Evolutionary conservation across 345 rosid genomes (phyloP).

Genomic region (Eucalyptus curtisii): DNA sequence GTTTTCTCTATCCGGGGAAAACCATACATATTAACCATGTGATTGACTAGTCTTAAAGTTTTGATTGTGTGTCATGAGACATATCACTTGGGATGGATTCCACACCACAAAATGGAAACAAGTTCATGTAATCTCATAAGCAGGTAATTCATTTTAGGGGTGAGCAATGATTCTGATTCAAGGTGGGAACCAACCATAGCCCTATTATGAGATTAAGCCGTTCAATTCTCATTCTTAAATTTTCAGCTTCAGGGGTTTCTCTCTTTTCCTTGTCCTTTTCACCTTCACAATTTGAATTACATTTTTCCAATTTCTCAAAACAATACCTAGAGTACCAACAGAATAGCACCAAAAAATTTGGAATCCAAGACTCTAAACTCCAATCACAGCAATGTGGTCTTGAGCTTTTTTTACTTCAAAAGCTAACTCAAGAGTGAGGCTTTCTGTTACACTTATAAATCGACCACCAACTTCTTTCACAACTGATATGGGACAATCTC

Average conservation of each 20-base stretch:
- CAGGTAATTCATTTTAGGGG: background rate
- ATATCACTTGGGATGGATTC: background rate
- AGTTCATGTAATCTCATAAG: background rate
- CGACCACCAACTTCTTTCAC: fast-evolving
- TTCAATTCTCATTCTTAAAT: too few relatives aligned
- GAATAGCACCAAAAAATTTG: too few relatives aligned
- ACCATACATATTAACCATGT: too few relatives aligned
- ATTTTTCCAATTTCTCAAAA: background rate
- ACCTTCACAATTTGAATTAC: background rate
- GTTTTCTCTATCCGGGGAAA: background rate
- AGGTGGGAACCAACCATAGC: background rate
- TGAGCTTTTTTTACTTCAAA: too few relatives aligned
- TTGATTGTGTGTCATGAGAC: background rate
- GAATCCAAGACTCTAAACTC: too few relatives aligned
- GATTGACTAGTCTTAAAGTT: background rate
- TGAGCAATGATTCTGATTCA: background rate
- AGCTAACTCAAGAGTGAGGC: too few relatives aligned
- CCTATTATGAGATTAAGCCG: too few relatives aligned
- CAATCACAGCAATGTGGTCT: too few relatives aligned
- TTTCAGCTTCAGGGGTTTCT: background rate
- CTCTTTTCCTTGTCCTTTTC: background rate
- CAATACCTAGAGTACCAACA: background rate
- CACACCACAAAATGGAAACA: background rate
- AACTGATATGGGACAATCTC: too few relatives aligned
- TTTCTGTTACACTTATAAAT: too few relatives aligned